Percentiles rank a stretch among this genome's conserved stretches.
These are phyloP conservation scores for Ophiobolus disseminans DNA, from an alignment of 2,329 filamentous ascomycete genomes.

Conservation along the genomic window DNA sequence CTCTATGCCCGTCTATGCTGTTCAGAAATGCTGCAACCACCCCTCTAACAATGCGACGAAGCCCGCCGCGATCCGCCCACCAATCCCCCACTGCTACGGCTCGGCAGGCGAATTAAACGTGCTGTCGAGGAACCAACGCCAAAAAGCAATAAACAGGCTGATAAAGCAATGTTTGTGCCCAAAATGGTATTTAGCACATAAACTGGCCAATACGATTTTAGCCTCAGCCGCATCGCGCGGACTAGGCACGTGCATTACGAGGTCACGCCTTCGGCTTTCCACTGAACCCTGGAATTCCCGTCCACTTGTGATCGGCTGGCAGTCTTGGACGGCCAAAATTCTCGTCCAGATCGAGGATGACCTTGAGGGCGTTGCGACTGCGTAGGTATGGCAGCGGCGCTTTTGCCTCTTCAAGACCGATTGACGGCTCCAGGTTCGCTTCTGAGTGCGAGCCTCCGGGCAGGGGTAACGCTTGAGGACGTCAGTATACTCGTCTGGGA, in stretches of 20 bases:
- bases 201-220: slow-evolving; percentile 42
- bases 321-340: slow-evolving; percentile 82
- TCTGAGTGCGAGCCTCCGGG: slow-evolving; percentile 69
- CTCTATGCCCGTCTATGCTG: slow-evolving; percentile 21
- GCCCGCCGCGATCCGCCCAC: slow-evolving; percentile 10
- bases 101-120: slow-evolving; percentile 19
- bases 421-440: slow-evolving; percentile 63
- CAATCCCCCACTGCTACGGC: slow-evolving; percentile 29
- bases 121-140: slow-evolving; percentile 26
- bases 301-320: slow-evolving; percentile 49
- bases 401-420: slow-evolving; percentile 69
- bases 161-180: slow-evolving; percentile 31
- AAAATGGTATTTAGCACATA: slow-evolving; percentile 25
- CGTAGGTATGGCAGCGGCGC: slow-evolving; percentile 70
- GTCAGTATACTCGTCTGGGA: not conserved
- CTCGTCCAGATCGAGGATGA: slow-evolving; percentile 92
- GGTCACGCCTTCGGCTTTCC: slow-evolving; percentile 37
- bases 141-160: slow-evolving; percentile 37
- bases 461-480: slow-evolving; percentile 69
- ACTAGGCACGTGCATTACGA: slow-evolving; percentile 13
- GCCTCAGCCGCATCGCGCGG: slow-evolving; percentile 25
- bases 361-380: slow-evolving; percentile 91
- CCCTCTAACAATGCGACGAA: slow-evolving; percentile 23
- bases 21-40: slow-evolving; percentile 15
- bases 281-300: slow-evolving; percentile 48